Evolutionary conservation across 768 basidiomycete species (phyloP).

Genomic region (Arthromyces matolae): DNA sequence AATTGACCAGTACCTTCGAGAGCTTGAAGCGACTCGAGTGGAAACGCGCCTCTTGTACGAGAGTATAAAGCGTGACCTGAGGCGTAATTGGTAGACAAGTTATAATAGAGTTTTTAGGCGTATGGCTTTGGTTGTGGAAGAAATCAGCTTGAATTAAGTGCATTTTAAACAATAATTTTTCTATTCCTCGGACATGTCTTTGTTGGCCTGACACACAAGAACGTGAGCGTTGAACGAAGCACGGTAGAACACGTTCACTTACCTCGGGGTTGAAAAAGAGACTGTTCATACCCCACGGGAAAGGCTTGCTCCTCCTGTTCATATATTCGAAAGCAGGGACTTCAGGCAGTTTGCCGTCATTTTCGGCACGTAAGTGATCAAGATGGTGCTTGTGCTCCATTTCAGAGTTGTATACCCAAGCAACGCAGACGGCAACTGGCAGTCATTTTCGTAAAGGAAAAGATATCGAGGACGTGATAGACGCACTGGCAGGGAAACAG

Average conservation of each 20-base stretch:
- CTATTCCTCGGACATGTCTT: constrained; percentile 46
- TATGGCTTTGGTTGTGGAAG: background rate
- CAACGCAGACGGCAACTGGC: constrained; percentile 45
- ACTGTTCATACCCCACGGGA: constrained; percentile 82
- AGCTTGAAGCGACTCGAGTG: constrained; percentile 56
- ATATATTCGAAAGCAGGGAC: constrained; percentile 72
- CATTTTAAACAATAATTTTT: constrained; percentile 5
- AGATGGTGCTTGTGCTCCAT: constrained; percentile 66
- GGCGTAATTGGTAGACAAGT: constrained; percentile 59
- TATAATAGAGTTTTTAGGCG: background rate
- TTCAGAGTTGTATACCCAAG: constrained; percentile 56
- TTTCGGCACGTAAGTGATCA: constrained; percentile 67
- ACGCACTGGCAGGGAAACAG: constrained; percentile 72
- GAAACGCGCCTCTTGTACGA: constrained; percentile 69
- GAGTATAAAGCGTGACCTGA: constrained; percentile 63
- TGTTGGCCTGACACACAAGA: constrained; percentile 52
- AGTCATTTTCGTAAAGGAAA: no score
- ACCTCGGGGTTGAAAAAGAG: constrained; percentile 81
- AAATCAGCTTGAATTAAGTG: background rate
- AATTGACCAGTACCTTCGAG: constrained; percentile 69
- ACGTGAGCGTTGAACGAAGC: background rate
- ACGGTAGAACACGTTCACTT: constrained; percentile 24
- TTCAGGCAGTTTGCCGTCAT: constrained; percentile 69
- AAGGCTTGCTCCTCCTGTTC: constrained; percentile 74
- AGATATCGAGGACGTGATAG: background rate